Conservation (phyloP, 306 rosid species). For the Cicer cuneatum region DNA sequence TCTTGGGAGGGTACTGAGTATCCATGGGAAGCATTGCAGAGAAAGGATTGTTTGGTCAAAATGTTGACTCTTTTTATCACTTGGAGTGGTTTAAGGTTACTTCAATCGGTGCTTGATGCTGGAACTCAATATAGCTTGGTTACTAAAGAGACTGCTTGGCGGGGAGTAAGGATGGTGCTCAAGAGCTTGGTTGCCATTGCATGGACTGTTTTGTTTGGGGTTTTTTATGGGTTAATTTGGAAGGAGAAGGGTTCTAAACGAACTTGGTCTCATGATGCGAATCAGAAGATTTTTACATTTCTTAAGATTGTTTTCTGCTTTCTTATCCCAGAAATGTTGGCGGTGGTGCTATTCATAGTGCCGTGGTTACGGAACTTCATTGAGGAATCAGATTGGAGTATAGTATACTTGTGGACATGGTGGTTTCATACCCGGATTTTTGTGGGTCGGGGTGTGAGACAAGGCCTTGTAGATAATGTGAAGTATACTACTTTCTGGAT, state of each 20-base stretch:
- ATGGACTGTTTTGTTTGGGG: slow-evolving; percentile 76
- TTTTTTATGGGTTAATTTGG: slow-evolving; percentile 83
- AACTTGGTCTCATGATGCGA: slow-evolving; percentile 72
- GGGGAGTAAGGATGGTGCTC: slow-evolving; percentile 84
- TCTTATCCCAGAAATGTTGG: slow-evolving; percentile 71
- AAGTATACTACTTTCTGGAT: slow-evolving; percentile 84
- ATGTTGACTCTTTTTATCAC: slow-evolving; percentile 84
- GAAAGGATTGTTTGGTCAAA: slow-evolving; percentile 63
- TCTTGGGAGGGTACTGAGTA: slow-evolving; percentile 64
- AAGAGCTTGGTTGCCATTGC: slow-evolving; percentile 69
- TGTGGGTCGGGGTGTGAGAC: slow-evolving; percentile 91
- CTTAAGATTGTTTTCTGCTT: slow-evolving; percentile 68
- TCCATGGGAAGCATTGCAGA: slow-evolving; percentile 72
- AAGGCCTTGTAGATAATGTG: slow-evolving; percentile 70
- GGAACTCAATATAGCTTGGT: slow-evolving; percentile 97
- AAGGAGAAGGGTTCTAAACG: slow-evolving; percentile 61
- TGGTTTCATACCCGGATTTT: slow-evolving; percentile 89
- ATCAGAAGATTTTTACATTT: slow-evolving; percentile 61
- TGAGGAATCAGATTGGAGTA: slow-evolving; percentile 66
- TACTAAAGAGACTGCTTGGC: slow-evolving; percentile 69
- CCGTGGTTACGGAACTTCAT: slow-evolving; percentile 81
- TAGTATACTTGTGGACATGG: slow-evolving; percentile 77
- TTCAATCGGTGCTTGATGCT: slow-evolving; percentile 89
- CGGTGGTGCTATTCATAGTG: slow-evolving; percentile 65
- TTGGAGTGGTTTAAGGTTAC: slow-evolving; percentile 75